Evolutionary conservation across 352 stramenopile species (phyloP), one percentile per base, ranked within the genome.

Genomic region (Phytophthora capsici): DNA sequence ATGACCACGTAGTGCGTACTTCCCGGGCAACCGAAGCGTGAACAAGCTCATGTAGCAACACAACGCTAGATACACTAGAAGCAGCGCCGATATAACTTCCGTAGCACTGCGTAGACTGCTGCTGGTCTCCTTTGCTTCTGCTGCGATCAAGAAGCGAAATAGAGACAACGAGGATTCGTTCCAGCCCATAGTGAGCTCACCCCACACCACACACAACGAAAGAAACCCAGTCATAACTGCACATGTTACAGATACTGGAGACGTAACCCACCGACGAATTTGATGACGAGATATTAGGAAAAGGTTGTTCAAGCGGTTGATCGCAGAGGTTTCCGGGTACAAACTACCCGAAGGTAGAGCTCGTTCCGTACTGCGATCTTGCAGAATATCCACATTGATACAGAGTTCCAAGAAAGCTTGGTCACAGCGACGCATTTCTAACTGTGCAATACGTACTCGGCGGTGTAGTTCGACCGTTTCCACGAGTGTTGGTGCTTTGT

Each of bases 31-130:
- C 19, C 78, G 75, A 59, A 93, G 58, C n/a, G 68, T 80, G 41
- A 88, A 87, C 6, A 91, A 73, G 36, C 79, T 86, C 25, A 66
- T 66, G 63, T 87, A 93, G 26, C 77, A 75, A 43, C 84, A 93
- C 4, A 84, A 8, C 8, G 73, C 75, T 54, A 91, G 61, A 69
- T 91, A 93, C 4, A 84, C 26, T 9, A 92, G 72, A 48, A 87
- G 22, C 4, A 70, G 26, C n/a, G 86, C 66, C 5, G 65, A 69
- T 5, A 82, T 40, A 9, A 90, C 54, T 45, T 90, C 77, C 6
- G 64, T 72, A 0, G 66, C 49, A 47, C 69, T 74, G 8, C 47
- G 63, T 20, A 73, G 53, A 40, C 51, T 64, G 4, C 55, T 60
- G 10, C 55, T 67, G 0, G 66, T 68, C 22, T 70, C 62, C 36